Evolutionary conservation across 1,139 yeast species (phyloP).

Genomic region (Nakaseomyces sp.): DNA sequence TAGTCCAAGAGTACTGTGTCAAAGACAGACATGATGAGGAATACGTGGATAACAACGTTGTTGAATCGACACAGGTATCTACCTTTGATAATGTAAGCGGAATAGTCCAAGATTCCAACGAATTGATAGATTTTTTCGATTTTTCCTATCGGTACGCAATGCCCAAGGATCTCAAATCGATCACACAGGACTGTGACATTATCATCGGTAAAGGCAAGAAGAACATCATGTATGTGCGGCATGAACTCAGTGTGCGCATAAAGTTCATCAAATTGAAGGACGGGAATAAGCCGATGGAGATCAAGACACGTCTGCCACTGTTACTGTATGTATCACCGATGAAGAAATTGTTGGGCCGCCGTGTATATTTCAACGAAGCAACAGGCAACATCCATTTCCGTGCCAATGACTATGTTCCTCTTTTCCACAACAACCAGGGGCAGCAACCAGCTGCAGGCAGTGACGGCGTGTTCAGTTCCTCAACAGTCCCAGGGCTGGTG

Average conservation of each 20-base stretch:
- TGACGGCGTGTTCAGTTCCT: background rate
- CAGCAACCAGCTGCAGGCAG: constrained; percentile 5
- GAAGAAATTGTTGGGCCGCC: constrained; percentile 45
- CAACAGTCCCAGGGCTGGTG: background rate
- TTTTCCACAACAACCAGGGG: constrained; percentile 14
- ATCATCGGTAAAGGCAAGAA: constrained; percentile 33
- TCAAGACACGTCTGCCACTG: constrained; percentile 52
- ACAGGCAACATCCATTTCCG: constrained; percentile 42
- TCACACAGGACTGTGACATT: constrained; percentile 50
- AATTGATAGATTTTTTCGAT: constrained; percentile 43
- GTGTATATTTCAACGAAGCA: constrained; percentile 41
- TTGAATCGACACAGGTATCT: constrained; percentile 35
- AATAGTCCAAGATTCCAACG: constrained; percentile 26
- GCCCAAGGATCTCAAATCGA: constrained; percentile 43
- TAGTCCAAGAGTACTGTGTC: constrained; percentile 46
- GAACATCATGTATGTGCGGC: constrained; percentile 32
- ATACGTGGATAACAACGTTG: constrained; percentile 36
- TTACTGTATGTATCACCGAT: constrained; percentile 48
- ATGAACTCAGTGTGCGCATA: constrained; percentile 22
- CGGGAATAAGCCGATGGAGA: constrained; percentile 18
- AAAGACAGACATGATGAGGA: constrained; percentile 33
- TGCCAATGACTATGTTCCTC: constrained; percentile 26
- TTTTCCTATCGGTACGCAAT: constrained; percentile 42
- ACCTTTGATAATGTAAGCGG: constrained; percentile 35
- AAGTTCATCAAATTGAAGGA: constrained; percentile 13